phyloP scores from a whole-genome alignment of 495 filamentous ascomycete genomes.

The Xylaria curta region DNA sequence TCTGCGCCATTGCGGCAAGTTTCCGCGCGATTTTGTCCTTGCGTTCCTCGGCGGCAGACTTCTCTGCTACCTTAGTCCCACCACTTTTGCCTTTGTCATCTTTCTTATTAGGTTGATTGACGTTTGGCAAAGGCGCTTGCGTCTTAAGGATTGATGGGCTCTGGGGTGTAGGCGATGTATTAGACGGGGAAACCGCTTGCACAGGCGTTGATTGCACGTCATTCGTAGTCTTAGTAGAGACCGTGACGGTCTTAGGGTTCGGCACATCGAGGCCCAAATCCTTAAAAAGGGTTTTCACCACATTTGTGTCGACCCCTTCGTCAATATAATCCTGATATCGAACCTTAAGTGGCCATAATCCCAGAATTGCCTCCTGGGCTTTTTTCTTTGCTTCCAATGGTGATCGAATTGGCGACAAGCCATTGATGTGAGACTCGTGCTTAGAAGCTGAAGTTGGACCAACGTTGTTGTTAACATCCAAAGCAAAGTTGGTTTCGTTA shows the following conservation, averaged over 20 bases:
- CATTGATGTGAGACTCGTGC: background rate
- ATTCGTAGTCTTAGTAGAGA: constrained; percentile 10
- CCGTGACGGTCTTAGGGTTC: constrained; percentile 34
- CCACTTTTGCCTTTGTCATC: constrained; percentile 21
- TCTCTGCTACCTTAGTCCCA: constrained; percentile 40
- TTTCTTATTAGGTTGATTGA: constrained; percentile 11
- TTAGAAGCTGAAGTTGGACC: background rate
- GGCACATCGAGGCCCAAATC: constrained; percentile 64
- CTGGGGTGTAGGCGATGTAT: constrained; percentile 23
- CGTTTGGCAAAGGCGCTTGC: background rate
- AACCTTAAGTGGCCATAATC: constrained; percentile 68
- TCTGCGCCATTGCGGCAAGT: constrained; percentile 63
- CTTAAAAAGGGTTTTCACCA: constrained; percentile 69
- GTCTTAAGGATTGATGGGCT: background rate
- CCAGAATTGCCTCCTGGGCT: constrained; percentile 71
- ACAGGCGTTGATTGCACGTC: constrained; percentile 8
- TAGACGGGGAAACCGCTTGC: background rate
- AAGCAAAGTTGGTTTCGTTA: background rate
- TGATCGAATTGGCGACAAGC: constrained; percentile 33
- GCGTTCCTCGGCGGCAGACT: constrained; percentile 64
- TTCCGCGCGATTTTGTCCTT: constrained; percentile 79
- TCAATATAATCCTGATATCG: constrained; percentile 71
- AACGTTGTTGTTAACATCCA: background rate
- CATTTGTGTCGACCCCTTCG: constrained; percentile 69
- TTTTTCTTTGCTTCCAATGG: constrained; percentile 63